Evolutionary conservation across 148 eudicot genomes (phyloP).

Genomic region (Dysphania ambrosioides): DNA sequence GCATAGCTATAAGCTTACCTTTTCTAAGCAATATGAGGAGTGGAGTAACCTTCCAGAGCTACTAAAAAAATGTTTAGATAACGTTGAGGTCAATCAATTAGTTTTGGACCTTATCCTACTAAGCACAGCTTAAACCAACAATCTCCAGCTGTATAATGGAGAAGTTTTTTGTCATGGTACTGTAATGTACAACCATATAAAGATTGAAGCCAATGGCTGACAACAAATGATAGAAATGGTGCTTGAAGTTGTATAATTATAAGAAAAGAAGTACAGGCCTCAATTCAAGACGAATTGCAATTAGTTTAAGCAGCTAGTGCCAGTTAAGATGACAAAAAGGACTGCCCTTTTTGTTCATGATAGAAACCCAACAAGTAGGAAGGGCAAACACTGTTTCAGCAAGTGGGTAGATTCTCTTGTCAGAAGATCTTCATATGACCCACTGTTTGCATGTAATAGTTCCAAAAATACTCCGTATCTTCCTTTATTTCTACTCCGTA

Average conservation of each 20-base stretch:
- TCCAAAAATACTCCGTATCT: conserved; percentile 1
- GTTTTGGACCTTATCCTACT: conserved; percentile 2
- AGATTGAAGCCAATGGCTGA: conserved; percentile 7
- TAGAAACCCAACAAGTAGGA: conserved; percentile 28
- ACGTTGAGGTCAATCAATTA: not conserved
- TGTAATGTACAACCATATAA: not conserved
- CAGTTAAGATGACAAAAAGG: conserved; percentile 26
- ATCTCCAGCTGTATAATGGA: conserved; percentile 20
- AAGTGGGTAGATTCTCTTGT: conserved; percentile 56
- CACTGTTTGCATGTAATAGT: conserved; percentile 6
- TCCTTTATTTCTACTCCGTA: not conserved
- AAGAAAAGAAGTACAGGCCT: not conserved
- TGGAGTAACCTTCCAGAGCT: no score
- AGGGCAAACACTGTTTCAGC: conserved; percentile 35
- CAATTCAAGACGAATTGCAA: not conserved
- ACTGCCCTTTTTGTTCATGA: conserved; percentile 27
- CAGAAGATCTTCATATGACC: conserved; percentile 60
- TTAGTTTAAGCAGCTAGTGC: conserved; percentile 8
- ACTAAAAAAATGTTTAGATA: not conserved
- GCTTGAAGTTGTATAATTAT: not conserved
- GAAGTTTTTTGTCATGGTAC: not conserved
- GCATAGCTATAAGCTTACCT: no score
- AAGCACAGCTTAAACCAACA: conserved; percentile 5
- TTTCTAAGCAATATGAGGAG: no score
- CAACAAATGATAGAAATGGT: not conserved